phyloP scores from a whole-genome alignment of 345 rosid genomes.

The Rubroshorea leprosula region DNA sequence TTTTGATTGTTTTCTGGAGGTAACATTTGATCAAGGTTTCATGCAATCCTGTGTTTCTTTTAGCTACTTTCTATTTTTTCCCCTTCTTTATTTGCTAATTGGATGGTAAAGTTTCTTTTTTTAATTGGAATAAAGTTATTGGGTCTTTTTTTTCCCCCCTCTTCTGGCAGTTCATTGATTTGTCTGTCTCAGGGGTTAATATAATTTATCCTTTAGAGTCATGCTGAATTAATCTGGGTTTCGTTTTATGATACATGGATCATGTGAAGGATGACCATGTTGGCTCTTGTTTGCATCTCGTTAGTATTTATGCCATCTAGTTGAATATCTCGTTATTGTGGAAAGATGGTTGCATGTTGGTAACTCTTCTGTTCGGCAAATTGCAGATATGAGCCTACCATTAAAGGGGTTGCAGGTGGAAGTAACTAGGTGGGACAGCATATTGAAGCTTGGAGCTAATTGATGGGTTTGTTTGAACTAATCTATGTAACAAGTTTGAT shows the following conservation, averaged over 20 bases:
- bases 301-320: too few relatives aligned
- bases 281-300: too few relatives aligned
- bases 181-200: too few relatives aligned
- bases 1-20: neutral
- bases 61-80: too few relatives aligned
- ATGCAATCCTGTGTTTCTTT: slow-evolving; percentile 11
- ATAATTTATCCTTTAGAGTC: too few relatives aligned
- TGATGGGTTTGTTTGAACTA: slow-evolving; percentile 26
- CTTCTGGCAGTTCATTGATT: too few relatives aligned
- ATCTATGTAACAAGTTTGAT: slow-evolving; percentile 16
- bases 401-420: slow-evolving; percentile 25
- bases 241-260: too few relatives aligned
- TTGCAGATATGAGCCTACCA: neutral
- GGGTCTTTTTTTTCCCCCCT: too few relatives aligned
- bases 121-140: too few relatives aligned
- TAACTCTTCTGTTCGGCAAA: neutral
- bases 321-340: too few relatives aligned
- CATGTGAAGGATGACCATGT: neutral
- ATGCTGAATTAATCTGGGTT: too few relatives aligned
- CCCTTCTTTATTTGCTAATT: neutral
- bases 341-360: too few relatives aligned
- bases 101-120: neutral
- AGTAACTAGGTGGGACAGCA: slow-evolving; percentile 16
- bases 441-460: slow-evolving; percentile 20
- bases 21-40: slow-evolving; percentile 21